Evolutionary conservation across 2,329 filamentous ascomycete species (phyloP).

Genomic region (Cryphonectria radicalis): DNA sequence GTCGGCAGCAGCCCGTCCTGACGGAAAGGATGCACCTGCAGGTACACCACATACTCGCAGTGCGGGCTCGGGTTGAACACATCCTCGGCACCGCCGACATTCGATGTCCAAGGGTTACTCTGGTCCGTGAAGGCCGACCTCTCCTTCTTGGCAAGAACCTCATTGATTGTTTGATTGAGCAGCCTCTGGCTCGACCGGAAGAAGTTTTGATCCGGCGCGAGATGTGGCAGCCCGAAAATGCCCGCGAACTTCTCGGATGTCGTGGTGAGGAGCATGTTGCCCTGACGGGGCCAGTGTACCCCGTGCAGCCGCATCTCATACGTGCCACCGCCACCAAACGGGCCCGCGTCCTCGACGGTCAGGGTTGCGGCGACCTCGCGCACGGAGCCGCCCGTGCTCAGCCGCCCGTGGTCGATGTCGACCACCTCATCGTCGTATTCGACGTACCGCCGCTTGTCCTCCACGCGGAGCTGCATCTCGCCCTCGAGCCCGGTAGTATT

Average conservation of each 20-base stretch:
- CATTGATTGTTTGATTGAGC: slow-evolving; percentile 73
- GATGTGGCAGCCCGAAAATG: slow-evolving; percentile 85
- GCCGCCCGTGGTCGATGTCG: slow-evolving; percentile 37
- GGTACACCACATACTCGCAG: slow-evolving; percentile 88
- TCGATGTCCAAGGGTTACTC: slow-evolving; percentile 77
- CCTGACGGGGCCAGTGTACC: slow-evolving; percentile 82
- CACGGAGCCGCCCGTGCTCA: slow-evolving; percentile 56
- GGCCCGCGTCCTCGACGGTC: slow-evolving; percentile 69
- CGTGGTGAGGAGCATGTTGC: slow-evolving; percentile 80
- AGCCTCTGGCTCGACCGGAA: slow-evolving; percentile 64
- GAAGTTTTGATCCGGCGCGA: slow-evolving; percentile 65
- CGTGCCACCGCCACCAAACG: slow-evolving; percentile 63
- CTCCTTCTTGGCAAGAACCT: slow-evolving; percentile 69
- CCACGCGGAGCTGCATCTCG: slow-evolving; percentile 70
- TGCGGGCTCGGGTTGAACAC: slow-evolving; percentile 66
- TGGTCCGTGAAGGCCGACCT: slow-evolving; percentile 58
- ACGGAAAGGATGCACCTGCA: slow-evolving; percentile 70
- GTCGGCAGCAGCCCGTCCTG: slow-evolving; percentile 35
- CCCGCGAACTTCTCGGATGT: slow-evolving; percentile 95
- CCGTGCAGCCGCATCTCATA: slow-evolving; percentile 84
- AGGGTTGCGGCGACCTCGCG: slow-evolving; percentile 73
- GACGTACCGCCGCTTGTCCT: slow-evolving; percentile 53
- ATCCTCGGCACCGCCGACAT: slow-evolving; percentile 64
- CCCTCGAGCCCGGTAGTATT: slow-evolving; percentile 80
- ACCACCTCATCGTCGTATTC: slow-evolving; percentile 46